Evolutionary conservation across 2,329 filamentous ascomycete genomes (phyloP), one percentile per base, ranked within the genome.

Genomic region (Aspergillus persii): DNA sequence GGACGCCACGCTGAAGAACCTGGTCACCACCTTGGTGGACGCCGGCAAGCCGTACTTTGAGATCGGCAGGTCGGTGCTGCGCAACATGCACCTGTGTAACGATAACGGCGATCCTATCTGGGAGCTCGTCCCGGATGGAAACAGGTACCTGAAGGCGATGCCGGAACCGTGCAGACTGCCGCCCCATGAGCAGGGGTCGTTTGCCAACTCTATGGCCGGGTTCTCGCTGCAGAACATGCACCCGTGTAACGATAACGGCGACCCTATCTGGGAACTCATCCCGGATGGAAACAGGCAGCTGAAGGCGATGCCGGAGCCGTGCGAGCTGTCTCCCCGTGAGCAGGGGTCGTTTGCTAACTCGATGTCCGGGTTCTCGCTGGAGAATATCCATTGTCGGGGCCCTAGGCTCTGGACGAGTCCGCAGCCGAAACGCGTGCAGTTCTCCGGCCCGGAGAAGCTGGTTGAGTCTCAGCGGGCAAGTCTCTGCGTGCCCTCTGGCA

Each of bases 21-120:
- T 63, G 0, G 56, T 68, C 30, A 67, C 66, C 1, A 52, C 36
- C 6, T 36, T 66, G 52, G 57, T 62, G n/a, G 36, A 60, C 29
- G 41, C 27, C 1, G 29, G 51, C 2, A 39, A 23, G 12, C 8
- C 57, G 1, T 65, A 66, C 31, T 29, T 12, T n/a, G 55, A 57
- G 36, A 66, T 67, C 27, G 61, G 56, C 5, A 48, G 49, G n/a
- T 41, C 53, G 4, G 44, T 58, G 11, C 53, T 67, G 26, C 47
- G 56, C 26, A 39, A 54, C 8, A 49, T 63, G 23, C 60, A 63
- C 36, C 57, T 64, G 12, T 39, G 53, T 44, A 53, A 54, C 46
- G 48, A 36, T 9, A 3, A 51, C 4, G 53, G 50, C 23, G 8
- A 41, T 4, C 53, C 49, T 1, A n/a, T 61, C 15, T 49, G 49